These are phyloP conservation scores for Prunus persica DNA, from an alignment of 306 rosid genomes.

Conservation along the genomic window Prunus_persica_NCBIv2 NC_034009.1:30769001-30769500, in stretches of 20 bases:
- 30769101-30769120: not conserved
- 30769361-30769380: constrained; percentile 28
- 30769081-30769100: not conserved
- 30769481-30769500: constrained; percentile 22
- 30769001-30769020: too few species aligned
- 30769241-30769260: not conserved
- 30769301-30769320: constrained; percentile 4
- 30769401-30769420: constrained; percentile 35
- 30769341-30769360: constrained; percentile 30
- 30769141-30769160: not conserved
- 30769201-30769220: not conserved
- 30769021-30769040: too few species aligned
- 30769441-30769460: constrained; percentile 54
- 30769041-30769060: not conserved
- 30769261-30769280: constrained; percentile 1
- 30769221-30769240: not conserved
- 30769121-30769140: not conserved
- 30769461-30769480: constrained; percentile 46
- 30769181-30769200: not conserved
- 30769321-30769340: constrained; percentile 29
- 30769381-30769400: constrained; percentile 38
- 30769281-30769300: constrained; percentile 17
- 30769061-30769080: not conserved
- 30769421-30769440: constrained; percentile 28
- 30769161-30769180: not conserved